Evolutionary conservation across 2,329 filamentous ascomycete genomes (phyloP), one percentile per base, ranked within the genome.

Genomic region (Penicillium italicum): DNA sequence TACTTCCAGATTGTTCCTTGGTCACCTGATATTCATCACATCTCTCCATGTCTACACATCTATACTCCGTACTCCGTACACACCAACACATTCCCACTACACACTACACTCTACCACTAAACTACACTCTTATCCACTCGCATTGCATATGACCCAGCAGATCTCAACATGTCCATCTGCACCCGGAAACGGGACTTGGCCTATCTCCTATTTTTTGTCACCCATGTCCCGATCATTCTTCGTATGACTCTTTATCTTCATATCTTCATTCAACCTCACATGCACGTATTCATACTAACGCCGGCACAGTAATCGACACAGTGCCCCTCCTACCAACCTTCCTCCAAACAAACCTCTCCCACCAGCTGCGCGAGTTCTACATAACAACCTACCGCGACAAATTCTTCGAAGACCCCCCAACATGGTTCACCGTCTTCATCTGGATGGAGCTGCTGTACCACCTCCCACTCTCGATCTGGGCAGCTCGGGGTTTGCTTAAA

Each of bases 361-460:
- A 68, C 40, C 58, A 69, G 0, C 57, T 88, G 2, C 81, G 82
- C 55, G 65, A 72, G 3, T 87, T 75, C 71, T 87, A 88, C 70
- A 76, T 86, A 57, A 67, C 73, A 1, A 86, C 79, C 1, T 87
- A 86, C 68, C 76, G 79, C 14, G 86, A 89, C 66, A 82, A 80
- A 50, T 86, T 87, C 76, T 87, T 88, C 73, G 76, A 79, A 33
- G 66, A 74, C 8, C 77, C 83, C 12, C 85, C 85, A 37, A 69
- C 76, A 4, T 89, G 83, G 80, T 88, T 88, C 66, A 73, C 72
- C 11, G 61, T 76, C 14, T 85, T 83, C 65, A 77, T 80, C 26
- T 80, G 77, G 67, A 79, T 87, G 66, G 86, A 89, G 66, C 66
- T 82, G 2, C 54, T 83, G 18, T 85, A 83, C 65, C 85, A 88